A percentile compares a stretch with the other conserved stretches of the same genome.
Evolutionary conservation across 192 early-diverging fungal genomes (phyloP).

Genomic region (Umbelopsis isabellina): DNA sequence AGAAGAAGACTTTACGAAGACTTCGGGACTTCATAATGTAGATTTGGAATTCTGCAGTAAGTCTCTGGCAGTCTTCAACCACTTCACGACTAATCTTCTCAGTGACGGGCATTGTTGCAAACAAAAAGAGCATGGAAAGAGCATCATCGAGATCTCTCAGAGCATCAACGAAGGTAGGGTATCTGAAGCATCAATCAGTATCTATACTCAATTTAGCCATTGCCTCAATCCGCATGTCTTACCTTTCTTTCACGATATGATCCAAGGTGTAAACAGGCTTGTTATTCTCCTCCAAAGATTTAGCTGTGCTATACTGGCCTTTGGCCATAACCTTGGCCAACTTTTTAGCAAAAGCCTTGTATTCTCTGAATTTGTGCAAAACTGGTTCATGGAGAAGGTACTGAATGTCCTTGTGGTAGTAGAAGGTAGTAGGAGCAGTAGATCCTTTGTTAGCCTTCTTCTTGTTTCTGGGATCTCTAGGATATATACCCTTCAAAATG

Average conservation of each 20-base stretch:
- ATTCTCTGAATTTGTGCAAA: conserved; percentile 88
- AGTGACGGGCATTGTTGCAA: conserved; percentile 85
- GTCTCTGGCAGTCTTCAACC: conserved; percentile 76
- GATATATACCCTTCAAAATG: conserved; percentile 99
- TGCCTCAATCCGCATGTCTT: conserved; percentile 20
- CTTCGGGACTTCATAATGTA: conserved; percentile 80
- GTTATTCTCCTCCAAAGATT: conserved; percentile 71
- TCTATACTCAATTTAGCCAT: not conserved
- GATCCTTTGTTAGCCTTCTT: conserved; percentile 93
- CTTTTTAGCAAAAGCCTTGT: conserved; percentile 87
- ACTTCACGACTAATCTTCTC: conserved; percentile 60
- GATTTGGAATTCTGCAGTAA: conserved; percentile 93
- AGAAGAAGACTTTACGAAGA: conserved; percentile 90
- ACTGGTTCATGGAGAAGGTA: conserved; percentile 94
- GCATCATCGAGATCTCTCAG: conserved; percentile 96
- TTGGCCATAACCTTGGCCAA: conserved; percentile 86
- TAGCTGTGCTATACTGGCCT: conserved; percentile 76
- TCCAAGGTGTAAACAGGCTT: conserved; percentile 88
- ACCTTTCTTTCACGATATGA: conserved; percentile 93
- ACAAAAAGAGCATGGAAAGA: conserved; percentile 94
- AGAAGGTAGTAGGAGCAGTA: conserved; percentile 83
- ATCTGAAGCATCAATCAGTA: conserved; percentile 46
- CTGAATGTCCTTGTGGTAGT: conserved; percentile 97
- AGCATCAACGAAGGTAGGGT: conserved; percentile 93
- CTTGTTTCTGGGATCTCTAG: conserved; percentile 91